These are phyloP conservation scores for Dactylellina haptotyla DNA, from an alignment of 2,329 filamentous ascomycete genomes.

Conservation along the genomic window DNA sequence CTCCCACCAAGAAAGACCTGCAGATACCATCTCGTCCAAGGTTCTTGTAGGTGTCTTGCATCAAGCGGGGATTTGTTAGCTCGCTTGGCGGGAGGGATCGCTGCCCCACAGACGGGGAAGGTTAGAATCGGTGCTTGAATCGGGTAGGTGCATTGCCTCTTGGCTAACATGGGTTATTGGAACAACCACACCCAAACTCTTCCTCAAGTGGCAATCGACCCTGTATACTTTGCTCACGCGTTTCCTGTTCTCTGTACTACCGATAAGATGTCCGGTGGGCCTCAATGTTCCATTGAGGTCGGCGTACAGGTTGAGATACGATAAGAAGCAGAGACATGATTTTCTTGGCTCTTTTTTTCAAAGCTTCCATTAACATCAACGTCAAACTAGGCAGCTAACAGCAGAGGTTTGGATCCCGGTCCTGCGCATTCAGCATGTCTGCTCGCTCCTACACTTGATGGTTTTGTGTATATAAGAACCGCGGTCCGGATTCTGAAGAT, in stretches of 20 bases:
- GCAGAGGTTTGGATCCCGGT: not conserved
- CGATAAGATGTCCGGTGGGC: constrained; percentile 22
- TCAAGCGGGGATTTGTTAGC: constrained; percentile 20
- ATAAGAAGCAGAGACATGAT: constrained; percentile 35
- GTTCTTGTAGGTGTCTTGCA: constrained; percentile 3
- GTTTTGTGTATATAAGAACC: constrained; percentile 33
- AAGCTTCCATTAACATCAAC: constrained; percentile 52
- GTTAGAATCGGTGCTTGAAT: constrained; percentile 43
- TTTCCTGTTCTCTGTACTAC: constrained; percentile 18
- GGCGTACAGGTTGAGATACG: not conserved
- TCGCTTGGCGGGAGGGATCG: constrained; percentile 47
- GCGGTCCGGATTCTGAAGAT: constrained; percentile 2
- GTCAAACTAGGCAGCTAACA: constrained; percentile 50
- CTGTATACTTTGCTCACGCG: constrained; percentile 12
- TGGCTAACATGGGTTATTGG: constrained; percentile 36
- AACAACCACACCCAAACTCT: constrained; percentile 2
- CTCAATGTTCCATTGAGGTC: not conserved
- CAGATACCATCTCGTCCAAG: not conserved
- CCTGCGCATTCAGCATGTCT: constrained; percentile 1
- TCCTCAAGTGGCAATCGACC: not conserved
- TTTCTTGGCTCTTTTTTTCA: constrained; percentile 29
- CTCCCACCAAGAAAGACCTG: constrained; percentile 20
- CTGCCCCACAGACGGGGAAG: constrained; percentile 48
- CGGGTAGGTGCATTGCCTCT: constrained; percentile 51
- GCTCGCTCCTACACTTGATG: not conserved